Evolutionary conservation across 441 rosid species (phyloP), one percentile per base, ranked within the genome.

Genomic region (Eutrema salsugineum): DNA sequence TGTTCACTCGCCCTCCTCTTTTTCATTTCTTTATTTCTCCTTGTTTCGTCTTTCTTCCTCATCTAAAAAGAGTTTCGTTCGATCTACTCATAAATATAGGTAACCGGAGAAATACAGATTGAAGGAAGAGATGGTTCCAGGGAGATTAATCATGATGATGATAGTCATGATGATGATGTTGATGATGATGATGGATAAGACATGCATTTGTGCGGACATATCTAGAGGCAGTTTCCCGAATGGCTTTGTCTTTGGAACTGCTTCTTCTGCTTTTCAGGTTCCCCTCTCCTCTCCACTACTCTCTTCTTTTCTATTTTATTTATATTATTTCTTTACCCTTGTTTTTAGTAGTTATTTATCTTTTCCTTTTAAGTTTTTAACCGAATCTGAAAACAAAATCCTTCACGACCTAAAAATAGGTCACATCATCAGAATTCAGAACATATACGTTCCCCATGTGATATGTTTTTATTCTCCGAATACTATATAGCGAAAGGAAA

Each of bases 211-310:
- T 65, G 27, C 78, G 82, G 76, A 81, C 69, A 88, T 94, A 5
- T 84, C 58, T 48, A 87, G 98, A 71, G 75, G 80, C 42, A 89
- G 90, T 75, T 95, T 95, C 62, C 98, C 98, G 0, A 66, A 83
- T 8, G 97, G 90, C 2, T 95, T 95, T 80, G 87, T 86, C 50
- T 95, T 95, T 14, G 98, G 99, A 56, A 95, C 99, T 1, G 97
- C 98, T 30, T 91, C 98, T 49, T 84, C 99, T 42, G 89, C 99
- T 77, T 95, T 84, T 72, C 98, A 95, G 97, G 97, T 90, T 24
- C 47, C 47, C 72, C 46, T 46, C 76, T 32, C 72, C 43, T 33
- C 36, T 53, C 49, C 69, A 35, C 63, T 74, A 35, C 63, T 74
- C 73, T 44, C 51, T 35, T 6, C 1, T 66, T 11, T 65, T 7